Base-by-base conservation (phyloP, 352 stramenopile species). In the Globisporangium carolinianum region DNA sequence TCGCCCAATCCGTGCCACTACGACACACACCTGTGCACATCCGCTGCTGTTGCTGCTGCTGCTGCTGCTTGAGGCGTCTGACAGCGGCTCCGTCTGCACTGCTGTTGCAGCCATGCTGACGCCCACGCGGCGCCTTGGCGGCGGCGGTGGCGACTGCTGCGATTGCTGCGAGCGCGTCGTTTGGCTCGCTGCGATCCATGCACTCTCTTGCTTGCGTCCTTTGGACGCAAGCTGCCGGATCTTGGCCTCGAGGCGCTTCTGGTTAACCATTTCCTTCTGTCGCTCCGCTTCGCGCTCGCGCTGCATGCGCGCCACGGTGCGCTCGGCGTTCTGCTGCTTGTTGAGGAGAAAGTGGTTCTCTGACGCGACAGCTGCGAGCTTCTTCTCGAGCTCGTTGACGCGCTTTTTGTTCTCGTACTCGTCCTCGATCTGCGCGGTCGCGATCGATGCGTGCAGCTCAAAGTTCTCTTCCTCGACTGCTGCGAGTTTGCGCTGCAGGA, bases 231-330 rank as follows among this genome's bases (percentile, higher is more conserved):
- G 66, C 37, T 75, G 66, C 47, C 75, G 18, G 18, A 24, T 81
- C 66, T 92, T 69, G 6, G 79, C 83, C 11, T 90, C 79, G 14
- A 84, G 52, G 11, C 78, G 75, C 63, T 92, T 90, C 51, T 68
- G 62, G 48, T 90, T 79, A 6, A 88, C 60, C 14, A 24, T 24
- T 24, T 73, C 47, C 35, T 78, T 69, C 54, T 73, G 78, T 65
- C 87, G 68, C 57, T 84, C 67, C 50, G 87, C 56, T 43, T 87
- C 75, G 7, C 6, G 38, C 38, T 42, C 68, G 4, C 74, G 72
- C 6, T 84, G 37, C 5, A 69, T 71, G 12, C 66, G 63, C 41
- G 85, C 49, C 54, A 86, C 87, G 58, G 53, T 60, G 11, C 83
- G 78, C 43, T 90, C 78, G 12, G 78, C 67, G 51, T 84, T 86